A percentile compares a stretch with the other conserved stretches of the same genome.
Evolutionary conservation across 2,329 filamentous ascomycete genomes (phyloP).

Genomic region (Nemania diffusa): DNA sequence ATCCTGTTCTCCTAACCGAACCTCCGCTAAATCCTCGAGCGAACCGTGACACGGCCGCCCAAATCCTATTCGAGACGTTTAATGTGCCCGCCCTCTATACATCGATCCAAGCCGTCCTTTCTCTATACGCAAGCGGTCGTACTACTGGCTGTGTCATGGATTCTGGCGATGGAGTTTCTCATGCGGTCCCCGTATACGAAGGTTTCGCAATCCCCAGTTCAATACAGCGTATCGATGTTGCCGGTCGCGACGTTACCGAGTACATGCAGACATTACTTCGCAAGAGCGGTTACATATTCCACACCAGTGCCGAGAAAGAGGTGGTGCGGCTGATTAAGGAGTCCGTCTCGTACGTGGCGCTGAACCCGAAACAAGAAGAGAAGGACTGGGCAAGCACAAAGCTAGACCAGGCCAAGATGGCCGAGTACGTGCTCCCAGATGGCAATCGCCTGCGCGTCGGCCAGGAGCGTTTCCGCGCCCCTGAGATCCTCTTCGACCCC

Average conservation of each 20-base stretch:
- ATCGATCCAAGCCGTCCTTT: conserved; percentile 96
- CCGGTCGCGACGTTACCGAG: conserved; percentile 95
- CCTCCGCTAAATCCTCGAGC: conserved; percentile 93
- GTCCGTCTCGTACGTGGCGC: conserved; percentile 88
- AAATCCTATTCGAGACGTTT: conserved; percentile 98
- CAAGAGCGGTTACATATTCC: conserved; percentile 93
- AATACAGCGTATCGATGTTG: conserved; percentile 95
- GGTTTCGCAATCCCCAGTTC: conserved; percentile 96
- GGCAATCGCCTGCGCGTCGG: conserved; percentile 93
- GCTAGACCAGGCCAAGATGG: conserved; percentile 78
- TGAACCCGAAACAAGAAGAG: conserved; percentile 92
- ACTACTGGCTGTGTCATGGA: conserved; percentile 97
- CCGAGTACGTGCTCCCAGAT: conserved; percentile 91
- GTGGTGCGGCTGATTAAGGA: conserved; percentile 98
- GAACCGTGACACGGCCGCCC: conserved; percentile 95
- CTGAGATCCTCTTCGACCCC: conserved; percentile 97
- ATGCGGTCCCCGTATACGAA: conserved; percentile 97
- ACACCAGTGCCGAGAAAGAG: conserved; percentile 98
- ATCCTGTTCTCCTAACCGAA: conserved; percentile 95
- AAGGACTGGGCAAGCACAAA: conserved; percentile 92
- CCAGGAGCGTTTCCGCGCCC: conserved; percentile 91
- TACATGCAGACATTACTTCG: conserved; percentile 89
- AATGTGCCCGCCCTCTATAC: conserved; percentile 97
- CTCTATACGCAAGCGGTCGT: conserved; percentile 92
- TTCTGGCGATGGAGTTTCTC: conserved; percentile 94